These are phyloP conservation scores for Candida tetrigidarum DNA, from an alignment of 1,139 yeast genomes.

Conservation along the genomic window DNA sequence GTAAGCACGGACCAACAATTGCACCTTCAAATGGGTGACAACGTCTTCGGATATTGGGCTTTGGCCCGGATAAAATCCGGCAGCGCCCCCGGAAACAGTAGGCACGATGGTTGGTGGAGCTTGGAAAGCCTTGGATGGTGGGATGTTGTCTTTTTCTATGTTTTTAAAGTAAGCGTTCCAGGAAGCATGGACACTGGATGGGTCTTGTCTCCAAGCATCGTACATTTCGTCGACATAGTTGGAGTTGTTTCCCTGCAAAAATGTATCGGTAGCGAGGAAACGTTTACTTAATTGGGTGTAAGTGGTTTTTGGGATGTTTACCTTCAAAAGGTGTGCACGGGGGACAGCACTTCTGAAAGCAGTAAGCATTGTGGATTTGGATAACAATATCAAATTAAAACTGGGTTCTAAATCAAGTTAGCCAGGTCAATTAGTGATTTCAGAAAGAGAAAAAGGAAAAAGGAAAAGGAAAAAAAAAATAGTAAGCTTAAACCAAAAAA, in stretches of 20 bases:
- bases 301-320: conserved; percentile 10
- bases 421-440: conserved; percentile 2
- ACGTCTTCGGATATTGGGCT: conserved; percentile 60
- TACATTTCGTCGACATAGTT: conserved; percentile 98
- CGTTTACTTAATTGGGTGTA: conserved; percentile 10
- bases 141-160: conserved; percentile 68
- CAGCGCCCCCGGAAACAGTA: conserved; percentile 73
- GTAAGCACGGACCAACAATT: conserved; percentile 95
- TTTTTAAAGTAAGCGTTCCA: conserved; percentile 98
- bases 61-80: conserved; percentile 54
- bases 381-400: conserved; percentile 2
- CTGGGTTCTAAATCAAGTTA: background rate
- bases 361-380: conserved; percentile 39
- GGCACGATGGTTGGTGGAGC: conserved; percentile 94
- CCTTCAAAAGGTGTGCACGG: conserved; percentile 32
- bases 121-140: conserved; percentile 76
- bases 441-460: background rate
- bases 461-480: conserved; percentile 5
- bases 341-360: conserved; percentile 47
- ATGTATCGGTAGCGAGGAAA: conserved; percentile 29
- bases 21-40: conserved; percentile 90
- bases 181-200: conserved; percentile 87
- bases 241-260: conserved; percentile 85
- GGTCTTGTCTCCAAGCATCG: conserved; percentile 91
- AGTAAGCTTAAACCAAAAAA: background rate